Evolutionary conservation across 345 rosid genomes (phyloP).

Genomic region (Eucalyptus pauciflora): DNA sequence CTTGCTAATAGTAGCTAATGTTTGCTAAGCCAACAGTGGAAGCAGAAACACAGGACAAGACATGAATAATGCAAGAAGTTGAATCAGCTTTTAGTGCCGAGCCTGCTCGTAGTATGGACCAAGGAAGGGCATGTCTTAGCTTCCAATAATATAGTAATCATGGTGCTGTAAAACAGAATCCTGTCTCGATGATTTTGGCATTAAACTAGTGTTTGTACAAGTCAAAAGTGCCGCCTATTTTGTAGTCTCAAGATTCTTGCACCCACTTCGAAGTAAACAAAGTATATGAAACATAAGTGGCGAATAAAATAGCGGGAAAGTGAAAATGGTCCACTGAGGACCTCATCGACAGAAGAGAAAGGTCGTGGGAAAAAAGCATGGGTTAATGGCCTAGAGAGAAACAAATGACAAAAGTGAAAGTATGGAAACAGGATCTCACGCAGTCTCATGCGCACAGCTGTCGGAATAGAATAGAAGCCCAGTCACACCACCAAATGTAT

Average conservation of each 20-base stretch:
- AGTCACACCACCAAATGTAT: not conserved
- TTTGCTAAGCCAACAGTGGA: not conserved
- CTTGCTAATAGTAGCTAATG: not conserved
- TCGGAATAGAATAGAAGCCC: slow-evolving; percentile 19
- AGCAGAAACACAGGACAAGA: not conserved
- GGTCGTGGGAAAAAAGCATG: not conserved
- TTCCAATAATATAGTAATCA: not conserved
- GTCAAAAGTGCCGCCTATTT: slow-evolving; percentile 17
- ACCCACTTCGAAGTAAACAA: slow-evolving; percentile 12
- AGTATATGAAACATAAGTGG: not conserved
- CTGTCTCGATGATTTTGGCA: not conserved
- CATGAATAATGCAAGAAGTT: not conserved
- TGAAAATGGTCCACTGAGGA: not conserved
- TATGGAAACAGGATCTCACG: not conserved
- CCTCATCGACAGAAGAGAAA: slow-evolving; percentile 1
- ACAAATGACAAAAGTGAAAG: slow-evolving; percentile 2
- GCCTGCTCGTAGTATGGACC: not conserved
- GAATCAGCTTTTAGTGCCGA: not conserved
- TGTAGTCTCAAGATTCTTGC: slow-evolving; percentile 19
- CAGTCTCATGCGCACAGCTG: not conserved
- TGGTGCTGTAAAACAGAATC: not conserved
- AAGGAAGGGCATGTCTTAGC: not conserved
- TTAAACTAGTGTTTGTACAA: not conserved
- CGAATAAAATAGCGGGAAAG: slow-evolving; percentile 7
- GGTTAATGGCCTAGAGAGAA: not conserved